Base-by-base conservation (phyloP, 208 protist genomes). In the Tritrichomonas musculus region DNA sequence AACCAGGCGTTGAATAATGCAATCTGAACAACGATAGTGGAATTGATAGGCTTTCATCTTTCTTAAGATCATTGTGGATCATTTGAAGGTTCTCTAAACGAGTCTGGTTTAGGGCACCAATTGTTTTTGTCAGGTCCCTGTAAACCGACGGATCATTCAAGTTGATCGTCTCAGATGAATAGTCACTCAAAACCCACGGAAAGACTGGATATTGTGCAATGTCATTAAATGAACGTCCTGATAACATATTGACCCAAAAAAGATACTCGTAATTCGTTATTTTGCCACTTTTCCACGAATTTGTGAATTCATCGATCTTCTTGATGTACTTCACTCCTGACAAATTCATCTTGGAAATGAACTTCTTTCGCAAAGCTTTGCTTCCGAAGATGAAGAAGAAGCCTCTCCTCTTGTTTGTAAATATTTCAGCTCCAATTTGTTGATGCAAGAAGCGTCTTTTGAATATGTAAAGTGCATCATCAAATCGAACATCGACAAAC, bases 1-100 rank as follows among this genome's bases (percentile, higher is more conserved):
- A 88, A 20, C n/a, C 41, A 88, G 77, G 47, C 25, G 77, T 39
- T 20, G 77, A 88, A 36, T 88, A 88, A 50, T 88, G 77, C n/a
- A 60, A 49, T 39, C 77, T 25, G 17, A 57, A 88, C 2, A 88
- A 36, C 53, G 53, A 60, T 22, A 17, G 53, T 5, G 53, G 11
- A 60, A 5, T 17, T 5, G 17, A 5, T 22, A 5, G 11, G 17
- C 5, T 60, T 17, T 60, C 53, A 60, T 60, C 17, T 60, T 5
- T 22, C 5, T 5, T 60, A 60, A 60, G 53, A 22, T 60, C 53
- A 22, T 60, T 5, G 17, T 60, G 17, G 11, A 60, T 60, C 5
- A 17, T 17, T 60, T 60, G 5, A 60, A 60, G 53, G 17, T 60
- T 60, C 17, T 60, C 53, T 60, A 82, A 41, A 50, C 73, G 33